A percentile compares a stretch with the other conserved stretches of the same genome.
Conservation (phyloP, 1,284 basidiomycete species). For the Ustanciosporium gigantosporum region DNA sequence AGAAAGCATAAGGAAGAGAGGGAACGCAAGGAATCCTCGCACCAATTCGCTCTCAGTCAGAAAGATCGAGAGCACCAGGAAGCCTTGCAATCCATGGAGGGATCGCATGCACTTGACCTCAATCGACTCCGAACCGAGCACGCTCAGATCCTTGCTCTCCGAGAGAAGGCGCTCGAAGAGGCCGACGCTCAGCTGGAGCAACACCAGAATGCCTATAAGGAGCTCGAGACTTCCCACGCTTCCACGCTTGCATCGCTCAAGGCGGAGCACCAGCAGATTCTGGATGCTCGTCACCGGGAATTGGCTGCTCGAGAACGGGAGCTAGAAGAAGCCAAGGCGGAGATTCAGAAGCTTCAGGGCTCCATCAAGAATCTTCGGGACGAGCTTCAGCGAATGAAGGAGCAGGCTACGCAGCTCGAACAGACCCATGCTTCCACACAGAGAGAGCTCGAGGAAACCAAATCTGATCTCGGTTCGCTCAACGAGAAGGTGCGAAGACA, state of each 20-base stretch:
- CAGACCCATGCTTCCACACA: conserved; percentile 18
- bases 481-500: conserved; percentile 38
- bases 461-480: conserved; percentile 26
- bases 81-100: conserved; percentile 15
- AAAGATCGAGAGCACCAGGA: conserved; percentile 38
- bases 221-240: conserved; percentile 10
- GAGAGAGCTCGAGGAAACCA: conserved; percentile 26
- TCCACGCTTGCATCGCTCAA: conserved; percentile 9
- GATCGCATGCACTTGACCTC: conserved; percentile 14
- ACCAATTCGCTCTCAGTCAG: conserved; percentile 25
- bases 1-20: conserved; percentile 29
- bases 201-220: conserved; percentile 1
- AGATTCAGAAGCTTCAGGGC: conserved; percentile 30
- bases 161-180: conserved; percentile 17
- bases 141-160: conserved; percentile 13
- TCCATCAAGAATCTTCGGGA: conserved; percentile 18
- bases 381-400: conserved; percentile 25
- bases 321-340: conserved; percentile 13
- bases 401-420: conserved; percentile 17
- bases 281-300: background rate
- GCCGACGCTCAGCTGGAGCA: conserved; percentile 15
- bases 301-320: conserved; percentile 2
- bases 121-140: conserved; percentile 23
- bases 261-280: conserved; percentile 10
- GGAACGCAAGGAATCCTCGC: conserved; percentile 28